Base-by-base conservation (phyloP, 2,329 filamentous ascomycete species). In the Juglanconis juglandina region DNA sequence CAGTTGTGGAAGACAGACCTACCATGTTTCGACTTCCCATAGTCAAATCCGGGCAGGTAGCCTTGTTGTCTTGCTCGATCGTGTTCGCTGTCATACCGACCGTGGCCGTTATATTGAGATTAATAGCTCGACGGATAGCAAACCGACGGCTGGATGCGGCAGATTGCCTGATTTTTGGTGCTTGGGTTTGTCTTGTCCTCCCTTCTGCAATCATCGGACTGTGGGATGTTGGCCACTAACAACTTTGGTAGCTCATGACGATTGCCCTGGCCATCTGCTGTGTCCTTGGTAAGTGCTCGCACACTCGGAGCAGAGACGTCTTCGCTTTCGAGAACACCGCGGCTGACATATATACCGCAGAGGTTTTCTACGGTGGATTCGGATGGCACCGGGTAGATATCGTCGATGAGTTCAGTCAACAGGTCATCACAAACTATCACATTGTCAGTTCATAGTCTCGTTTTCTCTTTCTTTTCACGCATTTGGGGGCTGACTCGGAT, bases 331-430 rank as follows among this genome's bases (percentile, higher is more conserved):
- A 8, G 32, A 24, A 8, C 4, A 30, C 7, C 13, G n/a, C 11
- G 8, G 41, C 56, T 58, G 14, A 58, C 33, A 32, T 8, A 7
- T 30, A 35, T 8, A 17, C 4, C 32, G 32, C 41, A 58, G 56
- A 59, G 32, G 37, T 46, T 6, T 7, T 59, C 13, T 59, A 59
- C 11, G 57, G 57, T 10, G 57, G 57, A 13, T 59, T 59, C 7
- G 57, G 57, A 17, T 59, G 57, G 57, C 57, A 59, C 47, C 34
- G 57, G 4, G 24, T 54, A 30, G 57, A 59, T n/a, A 30, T 59
- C 17, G 48, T 46, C 3, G 51, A 35, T 9, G 30, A 17, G 9
- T 59, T 35, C 14, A 33, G 51, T 8, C 41, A 54, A 0, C 14
- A 55, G 17, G 52, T 50, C 39, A 59, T 59, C 33, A 47, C 41